These are phyloP conservation scores for Phytophthora multivora DNA, from an alignment of 352 stramenopile species.

Conservation along the genomic window DNA sequence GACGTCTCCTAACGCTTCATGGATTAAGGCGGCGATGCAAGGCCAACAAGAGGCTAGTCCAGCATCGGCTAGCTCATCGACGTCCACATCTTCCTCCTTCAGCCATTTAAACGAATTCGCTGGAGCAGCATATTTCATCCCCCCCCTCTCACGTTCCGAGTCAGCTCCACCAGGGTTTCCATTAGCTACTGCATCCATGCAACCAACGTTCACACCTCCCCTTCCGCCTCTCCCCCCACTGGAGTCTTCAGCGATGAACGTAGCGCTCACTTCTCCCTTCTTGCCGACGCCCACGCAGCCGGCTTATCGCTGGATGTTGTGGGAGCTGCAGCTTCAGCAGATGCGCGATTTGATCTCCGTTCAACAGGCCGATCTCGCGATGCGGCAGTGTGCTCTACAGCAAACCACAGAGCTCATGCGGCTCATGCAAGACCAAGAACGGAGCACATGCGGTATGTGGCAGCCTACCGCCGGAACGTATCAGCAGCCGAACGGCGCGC, in stretches of 20 bases:
- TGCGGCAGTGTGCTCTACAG: constrained; percentile 20
- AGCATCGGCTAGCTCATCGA: not conserved
- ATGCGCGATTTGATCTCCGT: constrained; percentile 19
- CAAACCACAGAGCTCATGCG: constrained; percentile 26
- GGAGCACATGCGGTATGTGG: not conserved
- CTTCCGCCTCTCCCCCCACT: constrained; percentile 5
- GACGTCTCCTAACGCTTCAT: constrained; percentile 21
- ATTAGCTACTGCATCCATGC: not conserved
- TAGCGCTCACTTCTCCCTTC: constrained; percentile 4
- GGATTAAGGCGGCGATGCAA: constrained; percentile 21
- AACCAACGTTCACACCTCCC: not conserved
- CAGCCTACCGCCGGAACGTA: not conserved
- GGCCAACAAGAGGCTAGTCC: not conserved
- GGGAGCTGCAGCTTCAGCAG: constrained; percentile 26
- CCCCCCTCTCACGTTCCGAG: not conserved
- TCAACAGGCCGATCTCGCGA: constrained; percentile 22
- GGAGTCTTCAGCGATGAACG: not conserved
- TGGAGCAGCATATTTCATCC: constrained; percentile 1
- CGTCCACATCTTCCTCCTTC: not conserved
- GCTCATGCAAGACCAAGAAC: constrained; percentile 19
- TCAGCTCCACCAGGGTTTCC: not conserved
- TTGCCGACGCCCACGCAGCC: constrained; percentile 5
- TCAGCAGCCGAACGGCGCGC: not conserved
- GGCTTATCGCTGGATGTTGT: constrained; percentile 21
- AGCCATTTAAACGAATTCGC: constrained; percentile 1